Conservation (phyloP, 1,284 basidiomycete genomes). For the Sanguinoderma infundibulare region DNA sequence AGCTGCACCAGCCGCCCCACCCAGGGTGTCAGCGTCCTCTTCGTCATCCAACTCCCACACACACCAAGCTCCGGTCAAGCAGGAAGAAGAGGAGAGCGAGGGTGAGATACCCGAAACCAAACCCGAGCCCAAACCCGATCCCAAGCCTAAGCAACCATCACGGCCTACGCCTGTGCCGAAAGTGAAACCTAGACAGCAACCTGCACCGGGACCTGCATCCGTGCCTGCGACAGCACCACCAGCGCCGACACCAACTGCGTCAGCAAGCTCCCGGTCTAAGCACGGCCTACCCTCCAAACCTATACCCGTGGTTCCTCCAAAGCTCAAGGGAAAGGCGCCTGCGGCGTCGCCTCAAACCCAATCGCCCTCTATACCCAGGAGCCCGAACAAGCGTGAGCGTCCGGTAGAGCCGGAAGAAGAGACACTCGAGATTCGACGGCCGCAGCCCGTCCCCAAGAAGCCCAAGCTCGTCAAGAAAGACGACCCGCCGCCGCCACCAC, state of each 20-base stretch:
- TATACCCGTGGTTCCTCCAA: not conserved
- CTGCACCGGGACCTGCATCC: not conserved
- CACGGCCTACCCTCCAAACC: conserved; percentile 16
- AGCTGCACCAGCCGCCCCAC: conserved; percentile 24
- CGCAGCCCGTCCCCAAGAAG: conserved; percentile 25
- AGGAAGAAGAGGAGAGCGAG: conserved; percentile 45
- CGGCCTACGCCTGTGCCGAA: conserved; percentile 6
- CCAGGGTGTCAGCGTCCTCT: conserved; percentile 25
- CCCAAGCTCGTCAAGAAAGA: conserved; percentile 16
- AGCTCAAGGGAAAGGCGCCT: not conserved
- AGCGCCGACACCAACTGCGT: not conserved
- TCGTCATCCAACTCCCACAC: conserved; percentile 21
- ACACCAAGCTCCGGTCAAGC: conserved; percentile 25
- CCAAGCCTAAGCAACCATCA: conserved; percentile 15
- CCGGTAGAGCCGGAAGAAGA: conserved; percentile 46
- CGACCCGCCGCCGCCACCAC: conserved; percentile 37
- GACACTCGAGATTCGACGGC: conserved; percentile 41
- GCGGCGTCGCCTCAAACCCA: conserved; percentile 1
- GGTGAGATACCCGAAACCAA: conserved; percentile 31
- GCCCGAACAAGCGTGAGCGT: conserved; percentile 28
- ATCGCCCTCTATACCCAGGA: conserved; percentile 6
- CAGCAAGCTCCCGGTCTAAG: not conserved
- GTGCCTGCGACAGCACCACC: not conserved
- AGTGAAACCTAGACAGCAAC: not conserved
- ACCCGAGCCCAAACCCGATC: not conserved